A percentile compares a stretch with the other conserved stretches of the same genome.
These are phyloP conservation scores for Entomortierella chlamydospora DNA, from an alignment of 192 early-diverging fungal genomes.

Conservation along the genomic window DNA sequence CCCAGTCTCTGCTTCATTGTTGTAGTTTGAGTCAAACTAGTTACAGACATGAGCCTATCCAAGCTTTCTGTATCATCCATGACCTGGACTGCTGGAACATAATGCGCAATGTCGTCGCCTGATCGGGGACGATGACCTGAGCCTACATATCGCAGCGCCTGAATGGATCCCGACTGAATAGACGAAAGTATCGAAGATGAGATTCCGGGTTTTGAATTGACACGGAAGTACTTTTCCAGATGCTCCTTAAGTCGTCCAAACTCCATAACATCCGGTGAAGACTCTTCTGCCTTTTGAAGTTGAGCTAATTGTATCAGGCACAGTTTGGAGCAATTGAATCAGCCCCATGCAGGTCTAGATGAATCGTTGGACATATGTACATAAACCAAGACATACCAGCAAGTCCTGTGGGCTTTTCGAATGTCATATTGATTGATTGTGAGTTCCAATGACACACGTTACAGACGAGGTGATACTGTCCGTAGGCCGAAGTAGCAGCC, in stretches of 20 bases:
- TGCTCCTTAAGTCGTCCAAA: conserved; percentile 87
- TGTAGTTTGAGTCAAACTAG: conserved; percentile 58
- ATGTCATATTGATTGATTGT: conserved; percentile 88
- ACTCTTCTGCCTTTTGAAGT: conserved; percentile 83
- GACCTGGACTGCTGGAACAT: conserved; percentile 59
- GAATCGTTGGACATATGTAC: too few relatives aligned
- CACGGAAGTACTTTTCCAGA: conserved; percentile 81
- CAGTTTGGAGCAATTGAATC: neutral
- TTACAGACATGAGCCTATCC: conserved; percentile 51
- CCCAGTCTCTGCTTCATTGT: conserved; percentile 69
- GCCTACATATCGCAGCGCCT: conserved; percentile 38
- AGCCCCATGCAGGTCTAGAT: too few relatives aligned
- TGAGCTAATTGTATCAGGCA: conserved; percentile 62
- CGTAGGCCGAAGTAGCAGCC: conserved; percentile 29
- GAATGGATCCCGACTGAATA: conserved; percentile 42
- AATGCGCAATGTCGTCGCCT: conserved; percentile 60
- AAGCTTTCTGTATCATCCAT: conserved; percentile 58
- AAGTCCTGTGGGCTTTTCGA: conserved; percentile 94
- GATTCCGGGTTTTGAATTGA: conserved; percentile 37
- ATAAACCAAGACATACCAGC: conserved; percentile 67
- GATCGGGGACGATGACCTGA: conserved; percentile 38
- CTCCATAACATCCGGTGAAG: conserved; percentile 77
- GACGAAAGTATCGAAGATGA: conserved; percentile 38
- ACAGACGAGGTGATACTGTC: conserved; percentile 82
- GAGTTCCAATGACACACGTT: conserved; percentile 95